These are phyloP conservation scores for Spergularia azorica DNA, from an alignment of 179 eudicot species.

Conservation along the genomic window DNA sequence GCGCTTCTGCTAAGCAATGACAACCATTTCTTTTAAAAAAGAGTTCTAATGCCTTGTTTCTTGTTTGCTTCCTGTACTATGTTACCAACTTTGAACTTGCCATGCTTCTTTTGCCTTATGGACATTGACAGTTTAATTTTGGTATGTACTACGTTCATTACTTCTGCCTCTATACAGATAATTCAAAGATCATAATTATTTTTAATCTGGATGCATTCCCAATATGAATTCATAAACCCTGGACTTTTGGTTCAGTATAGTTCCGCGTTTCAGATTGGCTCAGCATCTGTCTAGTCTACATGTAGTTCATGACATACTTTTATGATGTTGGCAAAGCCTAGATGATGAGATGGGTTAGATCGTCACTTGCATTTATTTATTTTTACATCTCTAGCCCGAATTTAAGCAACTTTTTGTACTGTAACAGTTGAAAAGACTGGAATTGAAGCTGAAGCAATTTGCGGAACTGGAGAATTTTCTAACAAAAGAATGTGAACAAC, in stretches of 20 bases:
- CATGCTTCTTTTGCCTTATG: neutral
- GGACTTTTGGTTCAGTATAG: neutral
- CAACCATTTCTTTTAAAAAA: neutral
- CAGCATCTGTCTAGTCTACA: neutral
- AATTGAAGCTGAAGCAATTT: conserved; percentile 92
- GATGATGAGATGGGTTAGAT: neutral
- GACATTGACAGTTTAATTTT: neutral
- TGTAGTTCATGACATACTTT: neutral
- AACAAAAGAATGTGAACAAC: conserved; percentile 95
- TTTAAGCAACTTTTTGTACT: conserved; percentile 16
- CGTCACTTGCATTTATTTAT: neutral
- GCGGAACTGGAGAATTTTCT: conserved; percentile 89
- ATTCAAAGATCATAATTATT: too few relatives aligned
- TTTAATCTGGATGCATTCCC: too few relatives aligned
- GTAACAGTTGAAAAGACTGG: conserved; percentile 86
- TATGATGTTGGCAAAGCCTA: neutral
- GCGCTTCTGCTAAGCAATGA: neutral
- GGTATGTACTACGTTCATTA: neutral
- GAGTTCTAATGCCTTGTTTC: neutral
- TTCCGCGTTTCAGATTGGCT: neutral
- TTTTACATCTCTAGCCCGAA: neutral
- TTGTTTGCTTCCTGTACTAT: too few relatives aligned
- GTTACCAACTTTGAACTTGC: neutral
- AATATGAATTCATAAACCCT: too few relatives aligned
- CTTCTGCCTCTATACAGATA: neutral